Evolutionary conservation across 345 rosid genomes (phyloP), one percentile per base, ranked within the genome.

Genomic region (Aurinia saxatilis): DNA sequence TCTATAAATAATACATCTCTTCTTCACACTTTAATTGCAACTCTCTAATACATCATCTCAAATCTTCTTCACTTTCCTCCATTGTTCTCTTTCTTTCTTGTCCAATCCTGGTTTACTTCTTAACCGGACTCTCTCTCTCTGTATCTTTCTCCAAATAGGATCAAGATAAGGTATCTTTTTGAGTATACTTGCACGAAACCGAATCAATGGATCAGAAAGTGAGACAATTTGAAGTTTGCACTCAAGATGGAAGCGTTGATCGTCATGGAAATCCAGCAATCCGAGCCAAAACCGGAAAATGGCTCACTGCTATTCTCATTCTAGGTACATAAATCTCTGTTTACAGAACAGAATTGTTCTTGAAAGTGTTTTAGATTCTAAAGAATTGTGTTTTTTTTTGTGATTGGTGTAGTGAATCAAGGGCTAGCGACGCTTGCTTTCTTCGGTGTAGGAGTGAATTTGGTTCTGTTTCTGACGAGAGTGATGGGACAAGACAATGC

Each of bases 351-450:
- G 6, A 5, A 3, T 27, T 44, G 6, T 6, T 35, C 10, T 49
- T 56, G n/a, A 14, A 46, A 39, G 35, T 35, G 4, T 14, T 55
- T 60, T 25, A 29, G 37, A 51, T 37, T 25, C 44, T 42, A 29
- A 65, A 16, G 15, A 4, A 7, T 29, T 41, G 6, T 1, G 7
- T 7, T 10, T 40, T 11, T n/a, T 13, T 27, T 27, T 27, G 30
- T 33, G 7, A 17, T 45, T 30, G 1, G 19, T 79, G 82, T 79
- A 91, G 99, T 90, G 77, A 93, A 90, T 66, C 99, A 93, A 72
- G 99, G 95, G 52, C 77, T 93, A 61, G 97, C 99, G 2, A 93
- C 97, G 15, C 75, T 93, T 41, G 97, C 97, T 17, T 90, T 93
- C 78, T 93, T 90, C 41, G 96, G 97, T 10, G 97, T 93, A 7